These are phyloP conservation scores for Phytophthora chlamydospora DNA, from an alignment of 352 stramenopile genomes.

Conservation along the genomic window DNA sequence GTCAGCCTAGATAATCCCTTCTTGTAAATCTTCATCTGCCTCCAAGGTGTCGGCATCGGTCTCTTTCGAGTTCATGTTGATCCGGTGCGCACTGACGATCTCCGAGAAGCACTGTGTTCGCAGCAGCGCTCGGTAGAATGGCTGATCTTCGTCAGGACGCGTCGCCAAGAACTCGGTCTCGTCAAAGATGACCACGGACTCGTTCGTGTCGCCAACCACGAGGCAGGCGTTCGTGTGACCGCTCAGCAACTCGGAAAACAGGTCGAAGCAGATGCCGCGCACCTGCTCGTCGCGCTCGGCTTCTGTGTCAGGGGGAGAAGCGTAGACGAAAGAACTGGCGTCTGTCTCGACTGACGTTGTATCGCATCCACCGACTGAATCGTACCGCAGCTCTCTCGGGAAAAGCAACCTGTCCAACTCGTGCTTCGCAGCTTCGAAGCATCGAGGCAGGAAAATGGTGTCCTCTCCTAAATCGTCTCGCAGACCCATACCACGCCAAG, in stretches of 20 bases:
- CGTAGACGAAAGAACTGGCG: constrained; percentile 18
- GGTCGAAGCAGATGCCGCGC: constrained; percentile 67
- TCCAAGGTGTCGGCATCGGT: constrained; percentile 28
- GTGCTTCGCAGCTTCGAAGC: constrained; percentile 60
- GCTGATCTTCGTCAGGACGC: constrained; percentile 55
- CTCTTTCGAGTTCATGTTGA: constrained; percentile 56
- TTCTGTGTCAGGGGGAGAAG: constrained; percentile 27
- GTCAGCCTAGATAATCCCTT: constrained; percentile 50
- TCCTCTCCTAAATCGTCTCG: constrained; percentile 39
- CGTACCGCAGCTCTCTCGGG: constrained; percentile 42
- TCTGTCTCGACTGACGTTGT: constrained; percentile 5
- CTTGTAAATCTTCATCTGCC: constrained; percentile 45
- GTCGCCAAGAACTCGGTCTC: constrained; percentile 83
- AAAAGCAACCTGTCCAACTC: constrained; percentile 62
- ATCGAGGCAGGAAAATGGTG: constrained; percentile 57
- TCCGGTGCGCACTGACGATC: constrained; percentile 79
- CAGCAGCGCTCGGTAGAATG: constrained; percentile 74
- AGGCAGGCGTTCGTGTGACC: constrained; percentile 79
- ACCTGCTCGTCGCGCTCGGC: constrained; percentile 52
- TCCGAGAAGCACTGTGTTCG: constrained; percentile 87
- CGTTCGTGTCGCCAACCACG: constrained; percentile 84
- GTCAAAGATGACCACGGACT: constrained; percentile 90
- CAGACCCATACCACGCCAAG: constrained; percentile 67
- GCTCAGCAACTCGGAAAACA: constrained; percentile 66
- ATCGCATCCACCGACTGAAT: constrained; percentile 48